These are phyloP conservation scores for Nemania sp. DNA, from an alignment of 2,329 filamentous ascomycete species.

Conservation along the genomic window DNA sequence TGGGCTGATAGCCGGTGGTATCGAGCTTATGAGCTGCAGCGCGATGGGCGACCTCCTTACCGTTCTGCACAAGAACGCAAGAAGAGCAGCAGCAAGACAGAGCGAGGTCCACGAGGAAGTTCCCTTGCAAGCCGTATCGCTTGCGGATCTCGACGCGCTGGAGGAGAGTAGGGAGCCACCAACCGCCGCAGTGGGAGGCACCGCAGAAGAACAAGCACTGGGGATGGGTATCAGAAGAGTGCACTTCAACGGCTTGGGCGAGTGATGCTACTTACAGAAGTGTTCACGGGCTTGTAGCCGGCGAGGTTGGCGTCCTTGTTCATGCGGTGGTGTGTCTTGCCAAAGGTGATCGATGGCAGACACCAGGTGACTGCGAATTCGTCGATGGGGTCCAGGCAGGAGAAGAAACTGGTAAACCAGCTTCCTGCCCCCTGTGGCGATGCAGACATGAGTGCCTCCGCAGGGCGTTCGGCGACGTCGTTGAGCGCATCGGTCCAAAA, in stretches of 20 bases:
- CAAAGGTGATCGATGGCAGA: not conserved
- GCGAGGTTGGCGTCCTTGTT: not conserved
- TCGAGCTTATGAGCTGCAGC: not conserved
- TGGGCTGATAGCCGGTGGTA: not conserved
- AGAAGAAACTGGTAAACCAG: not conserved
- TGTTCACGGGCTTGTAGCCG: not conserved
- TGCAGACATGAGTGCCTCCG: not conserved
- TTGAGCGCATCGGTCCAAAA: not conserved
- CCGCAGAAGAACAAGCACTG: not conserved
- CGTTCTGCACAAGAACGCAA: not conserved
- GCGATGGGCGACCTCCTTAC: not conserved
- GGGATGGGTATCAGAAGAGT: not conserved
- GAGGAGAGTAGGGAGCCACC: not conserved
- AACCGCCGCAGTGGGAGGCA: not conserved
- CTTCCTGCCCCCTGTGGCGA: not conserved
- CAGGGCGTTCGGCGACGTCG: not conserved
- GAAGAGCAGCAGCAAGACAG: not conserved
- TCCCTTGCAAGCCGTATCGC: not conserved
- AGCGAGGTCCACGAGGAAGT: not conserved
- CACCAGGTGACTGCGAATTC: not conserved
- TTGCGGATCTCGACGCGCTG: not conserved
- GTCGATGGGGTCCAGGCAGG: not conserved
- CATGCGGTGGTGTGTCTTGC: constrained; percentile 1
- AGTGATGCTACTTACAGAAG: not conserved
- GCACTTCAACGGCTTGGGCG: not conserved